These are phyloP conservation scores for Coemansia reversa DNA, from an alignment of 192 early-diverging fungal genomes.

Conservation along the genomic window DNA sequence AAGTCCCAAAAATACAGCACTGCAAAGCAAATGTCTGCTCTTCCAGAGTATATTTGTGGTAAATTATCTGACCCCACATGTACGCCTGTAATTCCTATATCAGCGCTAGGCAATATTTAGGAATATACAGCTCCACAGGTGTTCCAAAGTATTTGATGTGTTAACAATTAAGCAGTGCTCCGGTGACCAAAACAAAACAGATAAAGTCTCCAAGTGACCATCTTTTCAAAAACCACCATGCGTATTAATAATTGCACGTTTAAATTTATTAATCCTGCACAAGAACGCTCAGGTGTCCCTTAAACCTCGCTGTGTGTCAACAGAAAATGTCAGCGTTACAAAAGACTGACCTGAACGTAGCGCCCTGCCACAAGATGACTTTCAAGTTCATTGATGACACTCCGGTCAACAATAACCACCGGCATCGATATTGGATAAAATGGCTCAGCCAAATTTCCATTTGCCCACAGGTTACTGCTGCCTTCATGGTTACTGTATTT, in stretches of 20 bases:
- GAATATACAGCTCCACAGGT: too few relatives aligned
- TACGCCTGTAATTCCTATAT: too few relatives aligned
- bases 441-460: not conserved
- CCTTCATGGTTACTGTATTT: not conserved
- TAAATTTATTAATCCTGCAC: conserved; percentile 5
- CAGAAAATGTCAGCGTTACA: not conserved
- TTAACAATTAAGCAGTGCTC: not conserved
- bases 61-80: too few relatives aligned
- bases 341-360: conserved; percentile 28
- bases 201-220: conserved; percentile 16
- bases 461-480: not conserved
- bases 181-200: conserved; percentile 2
- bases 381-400: conserved; percentile 35
- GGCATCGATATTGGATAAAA: conserved; percentile 22
- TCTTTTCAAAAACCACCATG: conserved; percentile 6
- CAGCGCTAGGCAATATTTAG: too few relatives aligned
- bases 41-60: too few relatives aligned
- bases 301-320: conserved; percentile 8
- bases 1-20: too few relatives aligned
- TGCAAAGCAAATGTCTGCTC: too few relatives aligned
- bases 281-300: not conserved
- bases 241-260: conserved; percentile 4
- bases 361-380: conserved; percentile 30
- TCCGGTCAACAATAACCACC: conserved; percentile 33
- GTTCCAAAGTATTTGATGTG: not conserved